A percentile compares a stretch with the other conserved stretches of the same genome.
Conservation (phyloP, 1,284 basidiomycete species). For the Calocybe gambosa region DNA sequence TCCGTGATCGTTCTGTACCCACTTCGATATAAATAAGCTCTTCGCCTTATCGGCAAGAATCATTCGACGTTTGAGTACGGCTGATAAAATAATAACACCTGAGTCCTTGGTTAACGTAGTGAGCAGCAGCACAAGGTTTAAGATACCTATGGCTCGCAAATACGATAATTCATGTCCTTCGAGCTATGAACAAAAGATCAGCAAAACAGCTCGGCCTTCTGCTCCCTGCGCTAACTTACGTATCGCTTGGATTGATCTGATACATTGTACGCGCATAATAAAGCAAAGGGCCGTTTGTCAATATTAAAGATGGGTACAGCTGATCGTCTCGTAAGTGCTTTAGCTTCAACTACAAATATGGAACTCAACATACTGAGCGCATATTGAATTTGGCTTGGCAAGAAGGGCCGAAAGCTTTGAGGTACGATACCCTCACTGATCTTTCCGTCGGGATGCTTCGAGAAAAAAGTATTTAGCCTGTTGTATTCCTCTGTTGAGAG, state of each 20-base stretch:
- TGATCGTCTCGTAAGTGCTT: constrained; percentile 22
- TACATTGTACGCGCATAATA: constrained; percentile 88
- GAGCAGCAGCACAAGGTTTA: neutral
- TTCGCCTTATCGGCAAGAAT: constrained; percentile 92
- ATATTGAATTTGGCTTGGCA: constrained; percentile 79
- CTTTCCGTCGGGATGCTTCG: constrained; percentile 74
- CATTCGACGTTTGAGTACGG: constrained; percentile 90
- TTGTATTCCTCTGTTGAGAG: constrained; percentile 68
- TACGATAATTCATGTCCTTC: constrained; percentile 94
- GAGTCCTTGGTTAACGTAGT: constrained; percentile 11
- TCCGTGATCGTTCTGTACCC: constrained; percentile 17
- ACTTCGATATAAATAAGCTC: constrained; percentile 88
- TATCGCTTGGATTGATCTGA: constrained; percentile 75
- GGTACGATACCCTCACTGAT: constrained; percentile 83
- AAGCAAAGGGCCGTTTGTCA: constrained; percentile 88
- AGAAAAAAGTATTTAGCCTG: constrained; percentile 70
- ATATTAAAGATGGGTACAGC: constrained; percentile 92
- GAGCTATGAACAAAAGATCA: constrained; percentile 39
- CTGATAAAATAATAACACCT: constrained; percentile 92
- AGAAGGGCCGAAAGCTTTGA: constrained; percentile 67
- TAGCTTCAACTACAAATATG: neutral
- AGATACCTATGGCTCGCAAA: constrained; percentile 73
- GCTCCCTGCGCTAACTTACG: constrained; percentile 37
- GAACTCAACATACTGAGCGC: constrained; percentile 59
- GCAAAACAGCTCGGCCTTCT: neutral